A percentile compares a stretch with the other conserved stretches of the same genome.
Evolutionary conservation across 768 basidiomycete species (phyloP).

Genomic region (Leccinum variicolor): DNA sequence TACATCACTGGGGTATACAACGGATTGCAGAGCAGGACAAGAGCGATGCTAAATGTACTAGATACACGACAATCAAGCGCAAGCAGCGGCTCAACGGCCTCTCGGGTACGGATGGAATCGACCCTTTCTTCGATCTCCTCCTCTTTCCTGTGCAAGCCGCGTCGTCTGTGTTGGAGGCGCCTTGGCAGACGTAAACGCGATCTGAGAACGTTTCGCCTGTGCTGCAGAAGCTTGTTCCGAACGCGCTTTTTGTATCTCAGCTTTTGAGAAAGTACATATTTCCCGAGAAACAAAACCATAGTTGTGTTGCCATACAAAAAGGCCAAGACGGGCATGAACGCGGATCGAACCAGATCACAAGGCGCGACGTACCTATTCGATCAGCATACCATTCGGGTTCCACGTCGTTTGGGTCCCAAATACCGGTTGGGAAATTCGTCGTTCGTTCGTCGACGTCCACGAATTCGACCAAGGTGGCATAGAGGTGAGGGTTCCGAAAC

Average conservation of each 20-base stretch:
- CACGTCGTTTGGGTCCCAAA: conserved; percentile 73
- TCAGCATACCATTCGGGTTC: conserved; percentile 72
- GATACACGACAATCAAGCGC: conserved; percentile 5
- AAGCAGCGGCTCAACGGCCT: conserved; percentile 15
- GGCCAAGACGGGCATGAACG: conserved; percentile 25
- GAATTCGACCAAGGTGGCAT: conserved; percentile 92
- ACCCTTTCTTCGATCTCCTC: conserved; percentile 16
- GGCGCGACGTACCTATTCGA: conserved; percentile 61
- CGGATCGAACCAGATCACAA: conserved; percentile 13
- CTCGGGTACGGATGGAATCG: conserved; percentile 30
- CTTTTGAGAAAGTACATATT: conserved; percentile 39
- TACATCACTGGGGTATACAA: conserved; percentile 7
- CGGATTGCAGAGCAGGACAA: neutral
- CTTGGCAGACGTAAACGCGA: conserved; percentile 52
- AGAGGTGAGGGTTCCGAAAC: conserved; percentile 96
- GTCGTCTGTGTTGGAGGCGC: conserved; percentile 7
- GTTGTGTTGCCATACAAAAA: conserved; percentile 4
- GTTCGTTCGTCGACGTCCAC: conserved; percentile 85
- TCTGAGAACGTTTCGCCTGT: conserved; percentile 58
- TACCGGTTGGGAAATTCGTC: conserved; percentile 70
- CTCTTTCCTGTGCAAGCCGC: conserved; percentile 16
- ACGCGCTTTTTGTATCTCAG: conserved; percentile 58
- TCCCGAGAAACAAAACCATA: neutral
- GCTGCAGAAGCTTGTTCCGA: conserved; percentile 56
- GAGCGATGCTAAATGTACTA: conserved; percentile 12